These are phyloP conservation scores for Yamadazyma mexicana DNA, from an alignment of 1,139 yeast genomes.

Conservation along the genomic window DNA sequence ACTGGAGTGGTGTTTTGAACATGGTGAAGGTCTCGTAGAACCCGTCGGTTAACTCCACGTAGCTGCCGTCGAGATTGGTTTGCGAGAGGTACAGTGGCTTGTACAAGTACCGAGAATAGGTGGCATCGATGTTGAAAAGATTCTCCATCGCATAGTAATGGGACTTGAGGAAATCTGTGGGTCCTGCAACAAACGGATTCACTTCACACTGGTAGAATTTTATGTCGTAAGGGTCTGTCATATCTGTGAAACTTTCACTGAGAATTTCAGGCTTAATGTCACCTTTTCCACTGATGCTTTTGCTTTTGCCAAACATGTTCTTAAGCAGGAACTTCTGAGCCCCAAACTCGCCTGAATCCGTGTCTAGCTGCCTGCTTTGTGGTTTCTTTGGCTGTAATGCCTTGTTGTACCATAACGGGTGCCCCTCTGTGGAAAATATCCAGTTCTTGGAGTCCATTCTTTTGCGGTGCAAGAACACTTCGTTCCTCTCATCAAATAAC, in stretches of 20 bases:
- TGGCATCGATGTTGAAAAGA: constrained; percentile 42
- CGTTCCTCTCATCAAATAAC: constrained; percentile 69
- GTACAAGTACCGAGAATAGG: constrained; percentile 31
- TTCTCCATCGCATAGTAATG: constrained; percentile 36
- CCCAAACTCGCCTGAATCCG: too few relatives aligned
- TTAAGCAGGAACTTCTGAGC: neutral
- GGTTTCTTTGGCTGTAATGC: neutral
- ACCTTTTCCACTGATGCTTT: neutral
- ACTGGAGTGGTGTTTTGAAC: constrained; percentile 19
- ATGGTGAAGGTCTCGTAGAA: constrained; percentile 33
- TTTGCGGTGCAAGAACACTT: constrained; percentile 40
- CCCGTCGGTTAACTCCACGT: constrained; percentile 30
- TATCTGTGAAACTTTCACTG: neutral
- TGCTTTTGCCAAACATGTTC: constrained; percentile 4
- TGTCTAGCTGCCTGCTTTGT: too few relatives aligned
- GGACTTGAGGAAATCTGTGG: constrained; percentile 25
- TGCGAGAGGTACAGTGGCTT: constrained; percentile 33
- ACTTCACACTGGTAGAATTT: constrained; percentile 29
- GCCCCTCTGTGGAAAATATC: constrained; percentile 91
- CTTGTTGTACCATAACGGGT: constrained; percentile 72
- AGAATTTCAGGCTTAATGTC: neutral
- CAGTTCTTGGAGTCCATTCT: constrained; percentile 48
- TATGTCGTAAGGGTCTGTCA: constrained; percentile 6
- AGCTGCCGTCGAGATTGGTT: constrained; percentile 24
- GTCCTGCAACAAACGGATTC: constrained; percentile 23